Evolutionary conservation across 73 alveolate species (phyloP), one percentile per base, ranked within the genome.

Genomic region (Paramecium caudatum): DNA sequence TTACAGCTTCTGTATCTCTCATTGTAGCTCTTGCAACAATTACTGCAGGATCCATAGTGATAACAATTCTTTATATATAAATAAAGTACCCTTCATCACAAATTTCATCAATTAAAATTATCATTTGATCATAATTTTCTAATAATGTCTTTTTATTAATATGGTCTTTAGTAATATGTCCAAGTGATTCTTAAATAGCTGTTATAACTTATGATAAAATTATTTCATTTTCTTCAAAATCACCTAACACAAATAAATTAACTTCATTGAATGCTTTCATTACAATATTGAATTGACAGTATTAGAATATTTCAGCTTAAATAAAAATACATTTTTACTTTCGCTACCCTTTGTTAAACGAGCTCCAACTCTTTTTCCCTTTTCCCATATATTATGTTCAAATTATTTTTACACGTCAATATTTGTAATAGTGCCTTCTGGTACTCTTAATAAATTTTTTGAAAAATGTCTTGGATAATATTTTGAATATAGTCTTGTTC

Each of bases 271-370:
- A 36, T 74, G 43, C 43, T 21, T 74, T 74, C 62, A 74, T 43
- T 17, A 74, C 88, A 15, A 74, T 39, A 17, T 36, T 74, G 8
- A 74, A 74, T 21, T 74, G 55, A 21, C 69, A 37, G 19, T 74
- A 74, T 45, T 74, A 43, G 32, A 74, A 74, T 41, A 74, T 74
- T 34, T 74, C 88, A 74, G 65, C 88, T 74, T 27, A 21, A 74
- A 32, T 12, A 65, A 23, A n/a, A n/a, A 6, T 19, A 16, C 9
- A 8, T 16, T 17, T 12, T 19, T 74, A 74, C 88, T 43, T 45
- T 74, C 88, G 6, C 27, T 39, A 21, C 55, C 69, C 12, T 74
- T 74, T 3, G 84, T 34, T 32, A 68, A 68, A 34, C 61, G 47
- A 37, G 84, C 84, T 1, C 88, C 62, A 21, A 74, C 45, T 74